Evolutionary conservation across 2,329 filamentous ascomycete genomes (phyloP), one percentile per base, ranked within the genome.

Genomic region (Aureobasidium melanogenum): DNA sequence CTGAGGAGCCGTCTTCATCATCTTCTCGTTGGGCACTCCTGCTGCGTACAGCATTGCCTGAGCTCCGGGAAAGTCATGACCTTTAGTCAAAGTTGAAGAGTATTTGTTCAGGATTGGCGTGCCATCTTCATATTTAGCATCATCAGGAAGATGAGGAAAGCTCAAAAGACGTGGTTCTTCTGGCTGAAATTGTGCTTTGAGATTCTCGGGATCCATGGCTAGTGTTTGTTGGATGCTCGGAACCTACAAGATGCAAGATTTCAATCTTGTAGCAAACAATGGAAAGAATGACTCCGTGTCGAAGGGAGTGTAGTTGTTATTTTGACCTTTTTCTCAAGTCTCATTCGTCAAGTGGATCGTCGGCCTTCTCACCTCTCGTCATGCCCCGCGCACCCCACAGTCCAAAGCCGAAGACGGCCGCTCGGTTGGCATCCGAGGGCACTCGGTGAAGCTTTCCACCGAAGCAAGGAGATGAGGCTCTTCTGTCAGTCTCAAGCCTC

Each of bases 31-130:
- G 1, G 91, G 89, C 36, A 97, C 88, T 26, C 93, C 93, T 9
- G 93, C 91, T 15, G 89, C 92, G 75, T 96, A 97, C 24, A 97
- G 82, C 93, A 97, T 97, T 44, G 93, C 90, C 82, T 96, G 90
- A 50, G 93, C 91, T 30, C 90, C 93, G 0, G 93, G 92, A 69
- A 89, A 96, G 74, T 96, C 91, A 85, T 96, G 90, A 61, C 82
- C 88, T 61, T 83, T 85, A 12, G 93, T 97, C 63, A 97, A 77
- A 47, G 84, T 86, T 19, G 89, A 84, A 5, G 91, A 96, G 83
- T 89, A 96, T 63, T 88, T 85, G 76, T 97, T 97, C 66, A 97
- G 78, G 22, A 81, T 81, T n/a, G 78, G 80, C 65, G 82, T 81
- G 57, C 84, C 85, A 73, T 87, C 79, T 24, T 57, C 51, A 39